Evolutionary conservation across 176 grass and related monocot species (phyloP), one percentile per base, ranked within the genome.

Genomic region (Musa acuminata): DNA sequence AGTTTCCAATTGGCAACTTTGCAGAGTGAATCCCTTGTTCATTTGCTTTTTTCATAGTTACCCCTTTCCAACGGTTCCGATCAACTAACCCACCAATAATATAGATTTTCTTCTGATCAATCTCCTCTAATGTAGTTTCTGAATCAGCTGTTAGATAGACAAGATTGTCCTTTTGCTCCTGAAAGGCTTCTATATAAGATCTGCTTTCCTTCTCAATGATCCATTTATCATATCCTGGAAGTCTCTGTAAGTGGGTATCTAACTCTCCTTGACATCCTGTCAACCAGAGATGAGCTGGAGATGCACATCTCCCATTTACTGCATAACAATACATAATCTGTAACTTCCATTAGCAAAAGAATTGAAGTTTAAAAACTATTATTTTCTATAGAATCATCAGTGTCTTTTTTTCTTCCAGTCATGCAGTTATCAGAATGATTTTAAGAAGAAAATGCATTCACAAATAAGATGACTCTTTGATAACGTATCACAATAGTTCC

Each of bases 321-420:
- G 88, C 90, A 85, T 98, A 98, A 82, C 90, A 98, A 67, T 91
- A 98, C 88, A 98, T 98, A 64, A 93, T 89, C 95, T 98, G 82
- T 81, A 86, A 82, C 76, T 83, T 80, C 51, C 53, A 87, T 88
- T 62, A 91, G 85, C 79, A 70, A 55, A 84, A 22, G 0, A 64
- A 43, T 75, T 69, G 55, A 71, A 11, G 10, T 6, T 12, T 23
- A 65, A 3, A 25, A 65, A 24, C 10, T 65, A 25, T 65, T 65
- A 17, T 49, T n/a, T 35, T 69, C 13, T 19, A 69, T 12, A 19
- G 27, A 49, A 69, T 6, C 9, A 49, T 13, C 35, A 43, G 35
- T 43, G 35, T 6, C 35, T 6, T 43, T 43, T 43, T 43, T 6
- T 43, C 4, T 43, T 43, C 35, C 35, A 43, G 35, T 43, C 35